Percentiles rank a stretch among this genome's conserved stretches.
Evolutionary conservation across 345 rosid genomes (phyloP).

Genomic region (Eucalyptus paniculata): DNA sequence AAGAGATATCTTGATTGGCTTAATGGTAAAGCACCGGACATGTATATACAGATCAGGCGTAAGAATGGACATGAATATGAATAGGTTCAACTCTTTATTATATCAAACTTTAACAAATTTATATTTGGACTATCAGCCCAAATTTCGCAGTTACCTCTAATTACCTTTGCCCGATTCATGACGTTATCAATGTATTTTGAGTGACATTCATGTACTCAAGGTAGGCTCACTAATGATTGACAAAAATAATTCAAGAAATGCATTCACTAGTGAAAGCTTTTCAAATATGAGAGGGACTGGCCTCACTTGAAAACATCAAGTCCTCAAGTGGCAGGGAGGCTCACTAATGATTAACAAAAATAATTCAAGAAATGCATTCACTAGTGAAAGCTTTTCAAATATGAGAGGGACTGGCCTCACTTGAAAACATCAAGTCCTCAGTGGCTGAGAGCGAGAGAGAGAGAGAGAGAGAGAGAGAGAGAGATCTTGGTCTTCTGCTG

Average conservation of each 20-base stretch:
- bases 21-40: neutral
- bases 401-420: neutral
- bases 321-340: neutral
- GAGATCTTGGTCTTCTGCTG: neutral
- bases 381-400: neutral
- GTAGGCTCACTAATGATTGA: neutral
- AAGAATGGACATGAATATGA: too few relatives aligned
- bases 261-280: neutral
- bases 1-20: neutral
- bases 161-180: neutral
- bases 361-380: neutral
- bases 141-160: neutral
- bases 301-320: neutral
- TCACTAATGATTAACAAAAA: neutral
- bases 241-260: neutral
- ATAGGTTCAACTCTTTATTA: neutral
- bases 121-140: neutral
- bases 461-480: neutral
- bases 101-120: neutral
- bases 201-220: neutral
- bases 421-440: neutral
- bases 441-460: neutral
- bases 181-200: neutral
- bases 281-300: neutral
- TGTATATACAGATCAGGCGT: neutral